phyloP scores from a whole-genome alignment of 2,329 filamentous ascomycete species.

The Diaporthe aspalathi region DNA sequence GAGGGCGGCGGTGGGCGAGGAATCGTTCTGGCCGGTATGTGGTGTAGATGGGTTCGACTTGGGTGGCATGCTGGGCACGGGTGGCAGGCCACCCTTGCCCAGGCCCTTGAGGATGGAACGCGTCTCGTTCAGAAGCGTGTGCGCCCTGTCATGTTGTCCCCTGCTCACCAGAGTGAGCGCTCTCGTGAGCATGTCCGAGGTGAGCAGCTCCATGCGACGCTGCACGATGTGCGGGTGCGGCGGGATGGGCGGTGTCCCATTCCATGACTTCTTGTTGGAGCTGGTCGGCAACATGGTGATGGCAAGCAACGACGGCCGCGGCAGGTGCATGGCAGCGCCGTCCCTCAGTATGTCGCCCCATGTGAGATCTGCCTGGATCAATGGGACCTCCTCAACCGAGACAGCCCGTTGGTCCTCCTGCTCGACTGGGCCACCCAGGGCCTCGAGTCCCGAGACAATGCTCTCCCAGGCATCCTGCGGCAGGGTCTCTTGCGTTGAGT shows the following conservation, averaged over 20 bases:
- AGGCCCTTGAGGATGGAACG: conserved; percentile 95
- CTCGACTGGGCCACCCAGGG: conserved; percentile 87
- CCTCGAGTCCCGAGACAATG: conserved; percentile 94
- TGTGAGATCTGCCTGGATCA: conserved; percentile 93
- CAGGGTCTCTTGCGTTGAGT: conserved; percentile 81
- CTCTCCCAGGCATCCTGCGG: conserved; percentile 98
- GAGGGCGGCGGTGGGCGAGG: conserved; percentile 55
- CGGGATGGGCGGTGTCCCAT: conserved; percentile 82
- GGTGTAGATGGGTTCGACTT: conserved; percentile 62
- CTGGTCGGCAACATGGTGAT: conserved; percentile 91
- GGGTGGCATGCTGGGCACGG: conserved; percentile 75
- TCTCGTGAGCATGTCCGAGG: conserved; percentile 96
- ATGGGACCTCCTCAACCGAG: conserved; percentile 92
- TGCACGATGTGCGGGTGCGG: conserved; percentile 96
- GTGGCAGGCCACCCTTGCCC: conserved; percentile 92
- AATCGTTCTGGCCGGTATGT: conserved; percentile 54
- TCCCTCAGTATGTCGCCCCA: conserved; percentile 96
- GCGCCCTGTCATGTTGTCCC: conserved; percentile 92
- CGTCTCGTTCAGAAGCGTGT: conserved; percentile 92
- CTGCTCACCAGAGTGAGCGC: conserved; percentile 90
- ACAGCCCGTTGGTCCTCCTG: conserved; percentile 84
- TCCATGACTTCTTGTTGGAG: conserved; percentile 72
- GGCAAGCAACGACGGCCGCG: conserved; percentile 88
- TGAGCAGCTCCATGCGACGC: conserved; percentile 95
- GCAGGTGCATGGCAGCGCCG: conserved; percentile 84